Percentiles rank a stretch among this genome's conserved stretches.
These are phyloP conservation scores for Omphalotus guepiniiformis DNA, from an alignment of 768 basidiomycete species.

Conservation along the genomic window DNA sequence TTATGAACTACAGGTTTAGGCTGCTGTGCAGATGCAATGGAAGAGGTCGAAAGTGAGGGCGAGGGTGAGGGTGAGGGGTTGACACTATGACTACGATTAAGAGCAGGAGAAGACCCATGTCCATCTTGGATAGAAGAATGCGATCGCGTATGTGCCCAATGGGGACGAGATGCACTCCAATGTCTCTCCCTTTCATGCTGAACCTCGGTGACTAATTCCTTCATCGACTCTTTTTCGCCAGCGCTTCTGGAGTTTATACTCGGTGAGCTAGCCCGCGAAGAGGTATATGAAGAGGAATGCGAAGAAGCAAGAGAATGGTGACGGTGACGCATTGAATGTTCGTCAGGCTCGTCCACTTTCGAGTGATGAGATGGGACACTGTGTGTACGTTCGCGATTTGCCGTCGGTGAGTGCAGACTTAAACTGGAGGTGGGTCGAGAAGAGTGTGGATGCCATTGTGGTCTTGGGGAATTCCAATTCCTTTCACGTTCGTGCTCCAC, in stretches of 20 bases:
- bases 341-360: conserved; percentile 23
- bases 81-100: conserved; percentile 1
- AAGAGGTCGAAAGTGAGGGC: conserved; percentile 13
- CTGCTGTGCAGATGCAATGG: conserved; percentile 10
- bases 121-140: not conserved
- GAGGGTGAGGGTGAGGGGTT: conserved; percentile 14
- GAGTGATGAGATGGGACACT: conserved; percentile 39
- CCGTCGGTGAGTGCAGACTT: conserved; percentile 35
- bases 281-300: conserved; percentile 3
- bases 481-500: conserved; percentile 51
- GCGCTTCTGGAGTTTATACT: conserved; percentile 28
- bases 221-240: conserved; percentile 26
- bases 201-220: conserved; percentile 28
- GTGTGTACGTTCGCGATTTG: conserved; percentile 28
- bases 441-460: conserved; percentile 41
- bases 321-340: conserved; percentile 12
- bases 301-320: conserved; percentile 28
- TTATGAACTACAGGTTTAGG: too few relatives aligned
- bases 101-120: not conserved
- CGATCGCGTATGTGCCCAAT: conserved; percentile 35
- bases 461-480: conserved; percentile 69
- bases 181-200: conserved; percentile 59
- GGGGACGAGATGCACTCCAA: conserved; percentile 63
- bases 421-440: conserved; percentile 30
- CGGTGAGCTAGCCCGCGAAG: conserved; percentile 11